Evolutionary conservation across 176 grass and related monocot genomes (phyloP), one percentile per base, ranked within the genome.

Genomic region (Alopecurus myosuroides): DNA sequence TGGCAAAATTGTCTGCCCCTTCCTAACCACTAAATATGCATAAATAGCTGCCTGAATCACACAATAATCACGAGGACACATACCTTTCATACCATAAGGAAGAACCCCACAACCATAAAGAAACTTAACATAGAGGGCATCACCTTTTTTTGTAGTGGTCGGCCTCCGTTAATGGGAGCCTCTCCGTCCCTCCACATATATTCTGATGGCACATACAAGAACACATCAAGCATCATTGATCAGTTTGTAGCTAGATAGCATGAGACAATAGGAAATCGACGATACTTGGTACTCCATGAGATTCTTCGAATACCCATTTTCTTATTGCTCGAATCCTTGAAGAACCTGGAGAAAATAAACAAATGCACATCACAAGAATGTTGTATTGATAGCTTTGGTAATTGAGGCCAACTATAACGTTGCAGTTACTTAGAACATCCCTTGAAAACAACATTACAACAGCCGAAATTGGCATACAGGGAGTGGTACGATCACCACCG

Each of bases 81-180:
- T 14, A n/a, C 20, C 6, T 61, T 36, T 50, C 76, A 44, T 37
- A 33, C 17, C 30, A 76, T 23, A 33, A 25, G 6, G 5, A 75
- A 67, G 6, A 48, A 39, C 37, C 19, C 49, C 6, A 67, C 34
- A 51, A 63, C 41, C 26, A 28, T 50, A 44, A 65, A 81, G 39
- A 8, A 82, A 83, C 87, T 89, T 19, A 95, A 93, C 93, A 10
- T 98, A 87, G 58, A 95, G 45, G 29, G 95, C 95, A 41, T 98
- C 95, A 4, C 95, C 95, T 91, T 98, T 98, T 74, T 98, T 91
- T n/a, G n/a, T n/a, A n/a, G n/a, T n/a, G n/a, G n/a, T n/a, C n/a
- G n/a, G n/a, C n/a, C n/a, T n/a, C n/a, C n/a, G n/a, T n/a, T n/a
- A n/a, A n/a, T 0, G 92, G 92, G 64, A 67, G 64, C 64, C 64